Base-by-base conservation (phyloP, 1,284 basidiomycete genomes). In the Erythrobasidium hasegawianum region DNA sequence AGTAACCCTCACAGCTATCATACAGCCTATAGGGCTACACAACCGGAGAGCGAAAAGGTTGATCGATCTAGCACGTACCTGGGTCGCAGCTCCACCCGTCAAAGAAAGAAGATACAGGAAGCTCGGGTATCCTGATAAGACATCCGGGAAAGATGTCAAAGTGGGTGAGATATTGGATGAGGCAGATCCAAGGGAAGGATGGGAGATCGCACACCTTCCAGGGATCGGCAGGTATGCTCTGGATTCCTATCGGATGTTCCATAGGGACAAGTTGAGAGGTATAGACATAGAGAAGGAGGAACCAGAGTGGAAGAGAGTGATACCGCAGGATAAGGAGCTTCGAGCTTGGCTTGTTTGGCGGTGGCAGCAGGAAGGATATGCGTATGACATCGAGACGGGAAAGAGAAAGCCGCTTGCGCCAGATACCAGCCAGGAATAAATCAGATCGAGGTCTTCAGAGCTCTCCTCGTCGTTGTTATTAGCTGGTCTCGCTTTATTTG, bases 231-330 rank as follows among this genome's bases (percentile, higher is more conserved):
- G 54, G 29, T 64, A 64, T 29, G 61, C 61, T 33, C 5, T 64
- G 16, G 61, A 64, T 22, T 57, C 54, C 54, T 64, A 64, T 50
- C 53, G 61, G 54, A 64, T 64, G 9, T 64, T 64, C 40, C 55
- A 64, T 39, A 47, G 61, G 2, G 61, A 64, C 54, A 64, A 33
- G 26, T 43, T 64, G 16, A 47, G 61, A 29, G 55, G 29, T 11
- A 39, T 49, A 18, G 50, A 22, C 16, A 2, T 24, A 16, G 22
- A 1, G 1, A 13, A 26, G n/a, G 43, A 9, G 38, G 40, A 57
- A 39, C 41, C 53, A 14, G 61, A 64, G 45, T 65, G 62, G 62
- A 65, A 40, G 56, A 38, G 49, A 41, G 62, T 65, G 3, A 33
- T 58, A 13, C 26, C 62, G 2, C 26, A n/a, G 20, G 62, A 65